These are phyloP conservation scores for Alternaria metachromatica DNA, from an alignment of 2,329 filamentous ascomycete species.

Conservation along the genomic window DNA sequence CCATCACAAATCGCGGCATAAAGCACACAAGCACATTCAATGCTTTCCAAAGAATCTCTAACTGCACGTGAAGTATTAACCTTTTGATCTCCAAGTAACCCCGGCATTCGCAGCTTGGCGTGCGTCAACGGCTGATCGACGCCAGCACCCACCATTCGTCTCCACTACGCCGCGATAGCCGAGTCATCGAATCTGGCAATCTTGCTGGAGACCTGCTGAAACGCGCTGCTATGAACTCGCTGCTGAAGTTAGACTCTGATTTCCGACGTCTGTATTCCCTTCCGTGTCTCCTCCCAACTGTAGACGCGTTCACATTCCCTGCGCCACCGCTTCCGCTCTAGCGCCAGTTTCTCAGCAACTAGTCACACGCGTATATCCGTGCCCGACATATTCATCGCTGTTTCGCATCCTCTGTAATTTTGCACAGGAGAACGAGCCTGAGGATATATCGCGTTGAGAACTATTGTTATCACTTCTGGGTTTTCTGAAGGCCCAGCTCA, in stretches of 20 bases:
- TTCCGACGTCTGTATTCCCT: neutral
- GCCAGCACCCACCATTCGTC: constrained; percentile 11
- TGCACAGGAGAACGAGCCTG: neutral
- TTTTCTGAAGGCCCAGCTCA: neutral
- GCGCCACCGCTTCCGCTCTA: constrained; percentile 6
- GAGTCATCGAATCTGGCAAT: neutral
- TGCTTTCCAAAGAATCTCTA: neutral
- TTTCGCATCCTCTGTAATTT: neutral
- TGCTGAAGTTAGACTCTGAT: neutral
- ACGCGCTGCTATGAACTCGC: neutral
- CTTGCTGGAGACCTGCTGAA: neutral
- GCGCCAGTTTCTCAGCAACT: constrained; percentile 27
- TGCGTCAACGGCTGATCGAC: constrained; percentile 20
- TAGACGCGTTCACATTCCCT: constrained; percentile 2
- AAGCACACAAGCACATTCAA: neutral
- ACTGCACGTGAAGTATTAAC: neutral
- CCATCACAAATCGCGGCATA: neutral
- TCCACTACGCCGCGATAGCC: constrained; percentile 9
- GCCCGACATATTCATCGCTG: neutral
- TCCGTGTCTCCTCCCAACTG: neutral
- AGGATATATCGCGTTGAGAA: neutral
- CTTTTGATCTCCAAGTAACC: neutral
- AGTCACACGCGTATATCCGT: neutral
- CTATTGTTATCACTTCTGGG: no score
- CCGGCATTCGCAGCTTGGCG: constrained; percentile 14